Conservation (phyloP, 257 asterid genomes). For the Nicotiana attenuata region DNA sequence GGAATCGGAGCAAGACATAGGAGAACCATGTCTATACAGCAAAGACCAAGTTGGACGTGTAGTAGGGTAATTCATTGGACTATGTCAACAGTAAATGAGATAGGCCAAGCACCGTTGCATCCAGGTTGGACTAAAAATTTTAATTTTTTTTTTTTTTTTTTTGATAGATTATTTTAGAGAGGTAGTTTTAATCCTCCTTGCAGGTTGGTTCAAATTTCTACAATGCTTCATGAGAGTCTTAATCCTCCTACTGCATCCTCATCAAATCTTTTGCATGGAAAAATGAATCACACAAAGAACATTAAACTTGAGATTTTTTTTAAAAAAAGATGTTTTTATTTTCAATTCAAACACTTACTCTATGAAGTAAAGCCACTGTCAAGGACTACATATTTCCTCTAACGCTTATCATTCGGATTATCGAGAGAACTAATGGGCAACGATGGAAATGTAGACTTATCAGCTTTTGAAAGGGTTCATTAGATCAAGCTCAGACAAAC, state of each 20-base stretch:
- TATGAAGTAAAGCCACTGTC: not conserved
- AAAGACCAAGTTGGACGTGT: not conserved
- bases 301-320: not conserved
- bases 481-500: slow-evolving; percentile 2
- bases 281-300: not conserved
- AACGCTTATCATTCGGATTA: not conserved
- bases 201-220: not conserved
- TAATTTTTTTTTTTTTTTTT: not conserved
- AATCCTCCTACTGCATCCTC: not conserved
- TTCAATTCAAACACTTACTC: not conserved
- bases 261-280: not conserved
- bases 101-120: not conserved
- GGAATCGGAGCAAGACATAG: not conserved
- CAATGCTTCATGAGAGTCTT: not conserved
- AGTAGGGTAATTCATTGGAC: not conserved
- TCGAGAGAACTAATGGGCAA: not conserved
- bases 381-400: not conserved
- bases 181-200: not conserved
- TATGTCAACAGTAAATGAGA: not conserved
- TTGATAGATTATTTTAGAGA: not conserved
- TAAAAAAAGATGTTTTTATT: not conserved
- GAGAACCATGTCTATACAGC: not conserved
- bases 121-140: not conserved
- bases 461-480: not conserved
- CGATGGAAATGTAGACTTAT: not conserved